A percentile compares a stretch with the other conserved stretches of the same genome.
Evolutionary conservation across 2,329 filamentous ascomycete genomes (phyloP).

Genomic region (Hypoxylon sp.): DNA sequence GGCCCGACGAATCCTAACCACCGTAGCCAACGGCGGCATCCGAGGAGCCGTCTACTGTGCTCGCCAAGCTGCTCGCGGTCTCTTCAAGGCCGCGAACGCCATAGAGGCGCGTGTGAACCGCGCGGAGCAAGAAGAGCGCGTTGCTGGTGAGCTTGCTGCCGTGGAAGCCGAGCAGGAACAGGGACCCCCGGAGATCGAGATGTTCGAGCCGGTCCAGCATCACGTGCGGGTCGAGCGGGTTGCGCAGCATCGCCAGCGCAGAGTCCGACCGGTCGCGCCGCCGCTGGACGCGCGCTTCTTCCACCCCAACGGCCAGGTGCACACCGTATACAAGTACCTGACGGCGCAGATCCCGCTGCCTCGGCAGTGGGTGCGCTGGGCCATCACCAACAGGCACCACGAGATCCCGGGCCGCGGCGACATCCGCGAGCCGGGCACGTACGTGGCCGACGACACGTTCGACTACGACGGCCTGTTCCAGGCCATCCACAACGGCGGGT

Average conservation of each 20-base stretch:
- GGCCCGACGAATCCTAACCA: too few species aligned
- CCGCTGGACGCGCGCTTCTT: constrained; percentile 32
- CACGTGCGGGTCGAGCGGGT: too few species aligned
- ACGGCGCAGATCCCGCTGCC: constrained; percentile 33
- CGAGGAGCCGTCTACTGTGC: not conserved
- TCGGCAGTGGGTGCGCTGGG: constrained; percentile 29
- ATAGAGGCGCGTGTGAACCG: too few species aligned
- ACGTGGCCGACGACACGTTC: constrained; percentile 27
- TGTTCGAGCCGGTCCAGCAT: too few species aligned
- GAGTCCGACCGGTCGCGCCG: constrained; percentile 13
- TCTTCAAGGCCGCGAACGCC: too few species aligned
- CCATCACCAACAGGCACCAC: constrained; percentile 14
- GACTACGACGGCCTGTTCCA: constrained; percentile 23
- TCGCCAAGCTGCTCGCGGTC: not conserved
- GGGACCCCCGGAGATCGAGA: too few species aligned
- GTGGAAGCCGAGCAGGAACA: too few species aligned
- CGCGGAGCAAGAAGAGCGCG: too few species aligned
- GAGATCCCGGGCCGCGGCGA: constrained; percentile 24
- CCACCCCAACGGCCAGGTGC: constrained; percentile 30
- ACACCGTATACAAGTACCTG: constrained; percentile 30
- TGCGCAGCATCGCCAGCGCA: too few species aligned
- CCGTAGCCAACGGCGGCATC: constrained; percentile 5
- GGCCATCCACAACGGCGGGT: constrained; percentile 12
- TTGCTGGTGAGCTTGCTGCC: too few species aligned
- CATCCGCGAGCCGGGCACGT: constrained; percentile 9